Conservation (phyloP, 2,329 filamentous ascomycete genomes). For the Calcarisporium arbuscula region DNA sequence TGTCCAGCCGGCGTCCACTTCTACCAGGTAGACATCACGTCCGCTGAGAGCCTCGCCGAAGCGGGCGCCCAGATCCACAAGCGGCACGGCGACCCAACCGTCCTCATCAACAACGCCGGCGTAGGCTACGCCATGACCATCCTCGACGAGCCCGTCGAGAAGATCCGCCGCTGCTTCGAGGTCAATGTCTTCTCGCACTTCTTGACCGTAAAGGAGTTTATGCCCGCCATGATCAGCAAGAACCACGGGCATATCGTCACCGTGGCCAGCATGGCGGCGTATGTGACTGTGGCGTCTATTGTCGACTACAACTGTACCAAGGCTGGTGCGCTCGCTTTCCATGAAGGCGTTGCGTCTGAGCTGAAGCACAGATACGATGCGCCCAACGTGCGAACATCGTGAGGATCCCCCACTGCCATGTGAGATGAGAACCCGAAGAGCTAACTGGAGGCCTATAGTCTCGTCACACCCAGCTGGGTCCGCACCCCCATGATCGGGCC, state of each 20-base stretch:
- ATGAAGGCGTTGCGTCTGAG: too few species aligned
- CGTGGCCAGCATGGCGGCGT: slow-evolving; percentile 60
- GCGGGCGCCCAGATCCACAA: slow-evolving; percentile 31
- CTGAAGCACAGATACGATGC: too few species aligned
- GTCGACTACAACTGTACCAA: slow-evolving; percentile 63
- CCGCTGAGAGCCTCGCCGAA: slow-evolving; percentile 35
- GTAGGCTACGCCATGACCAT: slow-evolving; percentile 53
- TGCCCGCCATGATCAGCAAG: slow-evolving; percentile 54
- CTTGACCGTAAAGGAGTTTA: slow-evolving; percentile 57
- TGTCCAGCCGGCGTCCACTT: slow-evolving; percentile 20
- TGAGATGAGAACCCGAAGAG: too few species aligned
- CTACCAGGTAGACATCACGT: slow-evolving; percentile 34
- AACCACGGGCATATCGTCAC: slow-evolving; percentile 70
- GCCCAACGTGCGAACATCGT: too few species aligned
- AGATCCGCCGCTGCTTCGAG: slow-evolving; percentile 58
- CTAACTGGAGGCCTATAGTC: too few species aligned
- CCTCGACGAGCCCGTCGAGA: slow-evolving; percentile 46
- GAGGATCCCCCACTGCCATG: too few species aligned
- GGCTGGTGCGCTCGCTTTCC: too few species aligned
- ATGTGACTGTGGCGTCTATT: slow-evolving; percentile 51
- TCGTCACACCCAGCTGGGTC: slow-evolving; percentile 49
- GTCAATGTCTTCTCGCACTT: slow-evolving; percentile 64
- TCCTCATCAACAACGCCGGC: slow-evolving; percentile 68
- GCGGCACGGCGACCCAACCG: slow-evolving; percentile 54
- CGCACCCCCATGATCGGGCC: slow-evolving; percentile 30